Conservation (phyloP, 805 yeast species). For the Cyberlindnera mississippiensis region DNA sequence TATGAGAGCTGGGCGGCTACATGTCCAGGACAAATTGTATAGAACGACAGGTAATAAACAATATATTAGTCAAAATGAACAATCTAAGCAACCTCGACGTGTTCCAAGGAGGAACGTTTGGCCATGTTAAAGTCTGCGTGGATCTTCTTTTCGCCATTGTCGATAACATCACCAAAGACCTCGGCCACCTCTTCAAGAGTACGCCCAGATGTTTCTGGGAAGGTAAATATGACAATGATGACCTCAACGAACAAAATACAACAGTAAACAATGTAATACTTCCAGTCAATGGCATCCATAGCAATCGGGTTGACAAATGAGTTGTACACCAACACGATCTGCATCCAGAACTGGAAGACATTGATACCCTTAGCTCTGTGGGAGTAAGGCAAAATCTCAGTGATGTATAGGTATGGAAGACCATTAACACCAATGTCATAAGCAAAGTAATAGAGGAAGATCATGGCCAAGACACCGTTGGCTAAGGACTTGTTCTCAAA, state of each 20-base stretch:
- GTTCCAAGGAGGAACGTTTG: slow-evolving; percentile 11
- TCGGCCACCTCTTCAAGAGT: slow-evolving; percentile 37
- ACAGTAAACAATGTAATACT: slow-evolving; percentile 34
- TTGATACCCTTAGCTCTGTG: slow-evolving; percentile 28
- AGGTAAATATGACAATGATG: slow-evolving; percentile 28
- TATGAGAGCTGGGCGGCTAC: not conserved
- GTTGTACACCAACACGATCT: slow-evolving; percentile 27
- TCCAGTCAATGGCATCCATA: slow-evolving; percentile 34
- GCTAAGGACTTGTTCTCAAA: slow-evolving; percentile 37
- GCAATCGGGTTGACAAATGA: slow-evolving; percentile 37
- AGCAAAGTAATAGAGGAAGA: slow-evolving; percentile 39
- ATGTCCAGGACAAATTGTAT: not conserved
- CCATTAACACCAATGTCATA: slow-evolving; percentile 43
- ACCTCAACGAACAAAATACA: slow-evolving; percentile 29
- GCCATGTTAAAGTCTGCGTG: not conserved
- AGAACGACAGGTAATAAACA: not conserved
- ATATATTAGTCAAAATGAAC: not conserved
- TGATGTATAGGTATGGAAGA: slow-evolving; percentile 40
- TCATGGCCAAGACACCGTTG: slow-evolving; percentile 47
- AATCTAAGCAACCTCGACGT: slow-evolving; percentile 8
- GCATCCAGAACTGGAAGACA: slow-evolving; percentile 17
- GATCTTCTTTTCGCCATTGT: slow-evolving; percentile 3
- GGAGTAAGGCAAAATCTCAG: slow-evolving; percentile 37
- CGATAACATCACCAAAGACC: slow-evolving; percentile 28
- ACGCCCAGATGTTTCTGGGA: slow-evolving; percentile 37